Evolutionary conservation across 768 basidiomycete genomes (phyloP), one percentile per base, ranked within the genome.

Genomic region (Postia placenta): DNA sequence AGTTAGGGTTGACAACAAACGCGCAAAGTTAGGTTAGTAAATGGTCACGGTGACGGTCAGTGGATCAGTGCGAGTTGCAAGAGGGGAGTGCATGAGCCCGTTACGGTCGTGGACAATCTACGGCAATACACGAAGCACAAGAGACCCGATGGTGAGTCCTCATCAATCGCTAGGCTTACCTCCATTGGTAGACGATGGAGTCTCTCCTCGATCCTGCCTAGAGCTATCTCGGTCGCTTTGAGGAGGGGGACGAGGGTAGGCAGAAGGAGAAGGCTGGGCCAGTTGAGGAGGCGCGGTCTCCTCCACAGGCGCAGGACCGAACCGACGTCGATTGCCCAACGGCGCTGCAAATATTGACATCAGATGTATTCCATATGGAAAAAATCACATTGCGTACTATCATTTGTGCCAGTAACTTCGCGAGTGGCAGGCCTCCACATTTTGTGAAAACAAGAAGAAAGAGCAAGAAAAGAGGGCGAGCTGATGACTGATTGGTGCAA

Each of bases 361-460:
- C 17, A 17, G n/a, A 43, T 51, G 50, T 36, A 54, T 38, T 33
- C 45, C 36, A 33, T 24, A 50, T 36, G 49, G 9, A 12, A 42
- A 35, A 47, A 0, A 7, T 26, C 17, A 40, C n/a, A n/a, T 38
- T 26, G 69, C 80, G 59, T 33, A 89, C 92, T 87, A 39, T 95
- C 92, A 59, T 96, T 96, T 19, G 92, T 94, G 49, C 92, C 93
- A 33, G 89, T 89, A 24, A 93, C 87, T 69, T 91, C 85, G 57
- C 83, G 83, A 49, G 90, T 90, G 54, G 90, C 87, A 49, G 88
- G 88, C 69, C 83, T 84, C 87, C 89, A 92, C 89, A 92, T 90
- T 55, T 60, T 67, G 59, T 51, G 56, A 63, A 67, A 65, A 61
- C 69, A 71, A 68, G 53, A 69, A 70, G 37, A 48, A 53, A n/a